Evolutionary conservation across 139 green algal species (phyloP).

Genomic region (Chlamydomonas eustigma): DNA sequence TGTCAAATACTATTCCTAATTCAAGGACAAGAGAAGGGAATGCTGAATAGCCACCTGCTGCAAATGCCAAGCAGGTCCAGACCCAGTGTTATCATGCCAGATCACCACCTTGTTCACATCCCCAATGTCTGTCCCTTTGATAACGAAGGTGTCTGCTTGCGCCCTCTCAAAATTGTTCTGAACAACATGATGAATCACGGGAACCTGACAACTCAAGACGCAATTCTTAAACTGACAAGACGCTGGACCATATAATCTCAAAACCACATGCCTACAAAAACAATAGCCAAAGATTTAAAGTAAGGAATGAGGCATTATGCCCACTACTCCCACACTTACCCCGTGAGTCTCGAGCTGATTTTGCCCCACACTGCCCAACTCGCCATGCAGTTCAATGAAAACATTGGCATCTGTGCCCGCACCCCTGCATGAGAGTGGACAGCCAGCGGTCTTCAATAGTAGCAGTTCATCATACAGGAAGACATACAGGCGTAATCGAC

Average conservation of each 20-base stretch:
- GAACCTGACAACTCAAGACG: too few relatives aligned
- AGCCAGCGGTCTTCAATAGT: too few relatives aligned
- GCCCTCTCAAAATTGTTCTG: constrained; percentile 47
- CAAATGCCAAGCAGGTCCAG: constrained; percentile 28
- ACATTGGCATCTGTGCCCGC: constrained; percentile 43
- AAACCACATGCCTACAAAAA: too few relatives aligned
- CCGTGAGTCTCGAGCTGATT: constrained; percentile 6
- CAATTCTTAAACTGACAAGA: too few relatives aligned
- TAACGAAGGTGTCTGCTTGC: constrained; percentile 47
- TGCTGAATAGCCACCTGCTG: constrained; percentile 9
- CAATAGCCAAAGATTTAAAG: too few relatives aligned
- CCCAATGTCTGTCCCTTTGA: constrained; percentile 42
- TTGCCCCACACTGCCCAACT: constrained; percentile 15
- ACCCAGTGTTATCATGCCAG: constrained; percentile 30
- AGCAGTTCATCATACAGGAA: too few relatives aligned
- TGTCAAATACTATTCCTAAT: too few relatives aligned
- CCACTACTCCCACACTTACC: constrained; percentile 1
- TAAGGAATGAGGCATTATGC: too few relatives aligned
- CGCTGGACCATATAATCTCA: too few relatives aligned
- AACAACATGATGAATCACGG: too few relatives aligned
- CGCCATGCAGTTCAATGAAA: constrained; percentile 29
- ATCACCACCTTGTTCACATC: constrained; percentile 38
- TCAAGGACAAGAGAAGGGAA: too few relatives aligned
- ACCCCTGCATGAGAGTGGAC: constrained; percentile 19
- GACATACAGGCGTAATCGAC: too few relatives aligned